These are phyloP conservation scores for Mycena belliarum DNA, from an alignment of 768 basidiomycete species.

Conservation along the genomic window DNA sequence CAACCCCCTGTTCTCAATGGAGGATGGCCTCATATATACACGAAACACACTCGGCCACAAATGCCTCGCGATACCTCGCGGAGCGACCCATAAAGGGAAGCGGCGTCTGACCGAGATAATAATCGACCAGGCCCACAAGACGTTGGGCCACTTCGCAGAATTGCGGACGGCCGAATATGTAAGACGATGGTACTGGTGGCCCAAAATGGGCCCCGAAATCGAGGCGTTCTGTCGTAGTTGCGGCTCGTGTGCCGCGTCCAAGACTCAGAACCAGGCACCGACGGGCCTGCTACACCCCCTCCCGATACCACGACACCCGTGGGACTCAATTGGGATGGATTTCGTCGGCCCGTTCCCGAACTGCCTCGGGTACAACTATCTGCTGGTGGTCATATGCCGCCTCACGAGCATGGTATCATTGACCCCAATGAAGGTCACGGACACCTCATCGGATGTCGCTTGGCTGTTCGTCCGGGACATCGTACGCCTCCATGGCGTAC, in stretches of 20 bases:
- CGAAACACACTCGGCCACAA: neutral
- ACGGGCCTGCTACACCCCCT: neutral
- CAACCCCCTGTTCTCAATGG: neutral
- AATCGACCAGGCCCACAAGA: neutral
- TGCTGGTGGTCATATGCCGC: neutral
- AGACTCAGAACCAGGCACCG: neutral
- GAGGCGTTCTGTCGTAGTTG: neutral
- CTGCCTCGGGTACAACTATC: neutral
- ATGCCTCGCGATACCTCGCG: neutral
- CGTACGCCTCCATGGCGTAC: neutral
- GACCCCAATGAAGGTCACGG: neutral
- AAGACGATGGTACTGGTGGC: neutral
- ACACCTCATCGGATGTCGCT: neutral
- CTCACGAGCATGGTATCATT: neutral
- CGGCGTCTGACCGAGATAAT: neutral
- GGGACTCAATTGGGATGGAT: neutral
- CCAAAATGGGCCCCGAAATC: neutral
- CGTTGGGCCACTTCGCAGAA: neutral
- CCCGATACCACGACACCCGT: neutral
- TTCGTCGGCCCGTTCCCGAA: neutral
- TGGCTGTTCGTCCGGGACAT: neutral
- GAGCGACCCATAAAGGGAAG: neutral
- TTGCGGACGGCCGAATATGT: neutral
- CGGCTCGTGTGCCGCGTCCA: neutral
- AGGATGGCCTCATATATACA: neutral